A percentile compares a stretch with the other conserved stretches of the same genome.
These are phyloP conservation scores for Silene latifolia DNA, from an alignment of 148 eudicot genomes.

Conservation along the genomic window DNA sequence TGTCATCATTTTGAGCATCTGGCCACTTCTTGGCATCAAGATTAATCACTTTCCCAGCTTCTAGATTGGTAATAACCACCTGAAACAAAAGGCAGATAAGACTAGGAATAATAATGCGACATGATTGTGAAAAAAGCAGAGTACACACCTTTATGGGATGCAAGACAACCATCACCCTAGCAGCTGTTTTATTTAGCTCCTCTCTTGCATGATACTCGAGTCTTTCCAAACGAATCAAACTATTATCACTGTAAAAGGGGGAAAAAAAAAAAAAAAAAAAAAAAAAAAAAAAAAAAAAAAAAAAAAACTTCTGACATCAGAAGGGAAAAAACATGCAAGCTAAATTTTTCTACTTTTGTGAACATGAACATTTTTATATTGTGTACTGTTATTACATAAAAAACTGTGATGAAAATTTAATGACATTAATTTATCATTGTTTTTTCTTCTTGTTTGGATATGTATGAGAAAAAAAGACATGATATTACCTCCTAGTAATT, in stretches of 20 bases:
- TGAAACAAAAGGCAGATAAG: slow-evolving; percentile 25
- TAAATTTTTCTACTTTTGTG: neutral
- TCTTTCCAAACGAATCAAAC: slow-evolving; percentile 67
- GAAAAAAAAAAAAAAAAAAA: too few relatives aligned
- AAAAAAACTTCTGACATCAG: neutral
- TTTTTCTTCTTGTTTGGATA: neutral
- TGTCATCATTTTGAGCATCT: slow-evolving; percentile 69
- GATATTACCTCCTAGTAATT: slow-evolving; percentile 76
- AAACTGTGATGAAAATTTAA: neutral
- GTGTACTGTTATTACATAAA: too few relatives aligned
- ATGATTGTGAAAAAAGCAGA: slow-evolving; percentile 12
- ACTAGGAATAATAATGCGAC: neutral
- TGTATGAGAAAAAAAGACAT: neutral
- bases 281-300: too few relatives aligned
- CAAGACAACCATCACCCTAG: slow-evolving; percentile 82
- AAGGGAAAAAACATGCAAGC: neutral
- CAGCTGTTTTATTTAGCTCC: slow-evolving; percentile 77
- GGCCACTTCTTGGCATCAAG: slow-evolving; percentile 99
- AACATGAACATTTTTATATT: neutral
- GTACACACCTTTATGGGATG: slow-evolving; percentile 75
- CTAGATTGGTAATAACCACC: slow-evolving; percentile 93
- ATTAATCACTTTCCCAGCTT: slow-evolving; percentile 56
- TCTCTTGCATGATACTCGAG: slow-evolving; percentile 89
- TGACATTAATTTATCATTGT: neutral
- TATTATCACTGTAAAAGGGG: slow-evolving; percentile 73